Conservation (phyloP, 805 yeast species). For the Candida michaelii region DNA sequence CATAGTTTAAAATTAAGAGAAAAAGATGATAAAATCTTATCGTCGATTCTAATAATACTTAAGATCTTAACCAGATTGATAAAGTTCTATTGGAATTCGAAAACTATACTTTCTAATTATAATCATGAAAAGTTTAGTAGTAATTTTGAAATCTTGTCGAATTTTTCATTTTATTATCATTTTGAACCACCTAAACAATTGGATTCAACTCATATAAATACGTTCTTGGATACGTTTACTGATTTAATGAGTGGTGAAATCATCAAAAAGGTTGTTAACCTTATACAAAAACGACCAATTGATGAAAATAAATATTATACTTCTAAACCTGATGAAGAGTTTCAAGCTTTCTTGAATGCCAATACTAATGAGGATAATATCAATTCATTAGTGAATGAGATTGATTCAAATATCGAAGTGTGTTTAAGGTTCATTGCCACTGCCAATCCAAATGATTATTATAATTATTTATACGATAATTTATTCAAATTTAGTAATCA, state of each 20-base stretch:
- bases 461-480: constrained; percentile 23
- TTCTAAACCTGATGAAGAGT: not conserved
- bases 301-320: constrained; percentile 13
- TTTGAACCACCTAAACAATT: constrained; percentile 30
- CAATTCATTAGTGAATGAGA: constrained; percentile 20
- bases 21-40: constrained; percentile 29
- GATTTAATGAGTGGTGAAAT: constrained; percentile 30
- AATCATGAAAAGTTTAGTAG: constrained; percentile 9
- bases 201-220: constrained; percentile 16
- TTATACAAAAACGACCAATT: constrained; percentile 21
- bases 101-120: constrained; percentile 10
- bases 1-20: constrained; percentile 22
- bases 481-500: constrained; percentile 21
- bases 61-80: constrained; percentile 31
- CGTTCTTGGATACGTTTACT: constrained; percentile 29
- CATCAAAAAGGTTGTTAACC: constrained; percentile 27
- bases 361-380: not conserved
- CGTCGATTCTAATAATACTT: constrained; percentile 32
- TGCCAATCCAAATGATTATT: constrained; percentile 35
- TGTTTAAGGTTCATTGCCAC: constrained; percentile 36
- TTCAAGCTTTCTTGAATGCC: not conserved
- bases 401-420: constrained; percentile 33
- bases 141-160: constrained; percentile 16
- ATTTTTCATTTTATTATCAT: constrained; percentile 28
- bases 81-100: constrained; percentile 29